phyloP scores from a whole-genome alignment of 2,329 filamentous ascomycete species.

The Penicillium capsulatum region DNA sequence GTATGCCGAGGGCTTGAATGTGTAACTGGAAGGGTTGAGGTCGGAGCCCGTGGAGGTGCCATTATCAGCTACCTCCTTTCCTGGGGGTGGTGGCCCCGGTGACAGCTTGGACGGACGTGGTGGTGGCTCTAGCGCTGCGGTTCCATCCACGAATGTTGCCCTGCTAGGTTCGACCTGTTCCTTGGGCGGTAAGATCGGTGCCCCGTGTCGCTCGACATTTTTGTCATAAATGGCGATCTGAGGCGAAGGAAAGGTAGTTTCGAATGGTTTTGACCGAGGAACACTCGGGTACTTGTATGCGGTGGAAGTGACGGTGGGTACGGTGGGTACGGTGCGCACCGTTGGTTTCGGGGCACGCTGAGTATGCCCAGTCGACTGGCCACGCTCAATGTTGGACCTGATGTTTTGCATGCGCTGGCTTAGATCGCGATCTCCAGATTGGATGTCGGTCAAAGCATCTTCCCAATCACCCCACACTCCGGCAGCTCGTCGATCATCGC shows the following conservation, averaged over 20 bases:
- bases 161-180: constrained; percentile 18
- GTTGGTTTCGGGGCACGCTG: constrained; percentile 10
- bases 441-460: constrained; percentile 36
- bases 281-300: constrained; percentile 45
- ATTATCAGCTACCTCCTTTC: constrained; percentile 20
- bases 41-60: constrained; percentile 18
- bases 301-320: constrained; percentile 17
- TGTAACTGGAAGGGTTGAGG: constrained; percentile 56
- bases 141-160: constrained; percentile 16
- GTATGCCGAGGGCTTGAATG: constrained; percentile 79
- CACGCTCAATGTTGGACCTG: constrained; percentile 37
- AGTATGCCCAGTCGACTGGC: constrained; percentile 8
- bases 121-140: constrained; percentile 17
- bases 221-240: constrained; percentile 17
- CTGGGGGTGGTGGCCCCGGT: constrained; percentile 22
- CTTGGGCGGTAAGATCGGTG: constrained; percentile 42
- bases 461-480: constrained; percentile 55
- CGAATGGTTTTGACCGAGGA: constrained; percentile 34
- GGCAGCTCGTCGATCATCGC: constrained; percentile 50
- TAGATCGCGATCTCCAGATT: constrained; percentile 43
- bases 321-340: constrained; percentile 8
- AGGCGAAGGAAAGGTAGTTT: constrained; percentile 18
- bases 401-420: constrained; percentile 52
- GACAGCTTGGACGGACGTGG: constrained; percentile 26
- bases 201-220: constrained; percentile 19